Evolutionary conservation across 1,284 basidiomycete species (phyloP).

Genomic region (Papiliotrema fonsecae): DNA sequence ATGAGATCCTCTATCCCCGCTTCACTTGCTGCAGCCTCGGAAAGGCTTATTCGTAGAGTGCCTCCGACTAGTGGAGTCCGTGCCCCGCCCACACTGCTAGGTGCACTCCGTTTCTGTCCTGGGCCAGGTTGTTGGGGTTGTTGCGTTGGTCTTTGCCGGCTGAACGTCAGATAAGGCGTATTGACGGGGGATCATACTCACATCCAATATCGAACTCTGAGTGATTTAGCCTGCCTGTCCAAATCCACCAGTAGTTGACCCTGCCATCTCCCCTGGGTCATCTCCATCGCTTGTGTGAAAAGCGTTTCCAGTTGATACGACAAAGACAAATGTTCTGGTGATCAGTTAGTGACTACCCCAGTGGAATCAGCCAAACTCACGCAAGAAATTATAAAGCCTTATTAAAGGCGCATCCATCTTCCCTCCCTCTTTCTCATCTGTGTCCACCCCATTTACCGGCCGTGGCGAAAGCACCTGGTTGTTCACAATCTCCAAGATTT

Average conservation of each 20-base stretch:
- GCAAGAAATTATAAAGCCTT: constrained; percentile 39
- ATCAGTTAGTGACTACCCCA: neutral
- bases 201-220: constrained; percentile 39
- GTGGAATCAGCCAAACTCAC: constrained; percentile 15
- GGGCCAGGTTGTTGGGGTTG: constrained; percentile 10
- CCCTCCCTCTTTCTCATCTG: neutral
- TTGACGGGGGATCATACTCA: constrained; percentile 11
- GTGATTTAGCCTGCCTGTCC: constrained; percentile 26
- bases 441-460: constrained; percentile 5
- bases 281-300: constrained; percentile 29
- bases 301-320: constrained; percentile 41
- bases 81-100: constrained; percentile 3
- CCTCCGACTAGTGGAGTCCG: constrained; percentile 30
- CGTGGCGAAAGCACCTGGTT: constrained; percentile 27
- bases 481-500: constrained; percentile 40
- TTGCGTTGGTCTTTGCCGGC: constrained; percentile 8
- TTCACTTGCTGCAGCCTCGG: constrained; percentile 12
- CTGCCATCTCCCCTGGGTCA: constrained; percentile 34
- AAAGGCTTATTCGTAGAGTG: constrained; percentile 23
- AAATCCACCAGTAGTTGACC: constrained; percentile 36
- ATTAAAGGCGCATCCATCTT: constrained; percentile 37
- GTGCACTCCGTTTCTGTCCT: constrained; percentile 16
- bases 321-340: constrained; percentile 37
- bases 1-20: constrained; percentile 18
- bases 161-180: constrained; percentile 8